These are phyloP conservation scores for Penicillium riverlandense DNA, from an alignment of 495 filamentous ascomycete species.

Conservation along the genomic window DNA sequence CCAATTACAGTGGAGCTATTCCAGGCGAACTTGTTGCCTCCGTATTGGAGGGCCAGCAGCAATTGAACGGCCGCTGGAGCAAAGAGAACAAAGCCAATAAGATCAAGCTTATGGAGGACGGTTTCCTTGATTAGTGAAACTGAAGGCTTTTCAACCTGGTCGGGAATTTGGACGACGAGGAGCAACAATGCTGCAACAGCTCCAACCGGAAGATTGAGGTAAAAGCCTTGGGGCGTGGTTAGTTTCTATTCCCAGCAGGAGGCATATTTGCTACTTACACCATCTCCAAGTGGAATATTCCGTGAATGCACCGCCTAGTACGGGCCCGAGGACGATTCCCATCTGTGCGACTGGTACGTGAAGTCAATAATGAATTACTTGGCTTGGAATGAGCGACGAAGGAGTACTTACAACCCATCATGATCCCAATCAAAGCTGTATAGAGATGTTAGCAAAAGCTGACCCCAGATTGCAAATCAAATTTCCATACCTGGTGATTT, in stretches of 20 bases:
- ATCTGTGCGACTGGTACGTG: slow-evolving; percentile 20
- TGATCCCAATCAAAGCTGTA: slow-evolving; percentile 22
- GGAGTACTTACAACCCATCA: slow-evolving; percentile 27
- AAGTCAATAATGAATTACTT: slow-evolving; percentile 1
- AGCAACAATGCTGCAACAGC: slow-evolving; percentile 37
- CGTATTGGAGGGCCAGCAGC: slow-evolving; percentile 44
- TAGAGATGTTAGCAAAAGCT: slow-evolving; percentile 5
- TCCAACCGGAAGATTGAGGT: slow-evolving; percentile 58
- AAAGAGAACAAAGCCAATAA: slow-evolving; percentile 38
- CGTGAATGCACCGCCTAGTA: slow-evolving; percentile 54
- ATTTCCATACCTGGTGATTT: slow-evolving; percentile 30
- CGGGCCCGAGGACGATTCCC: slow-evolving; percentile 39
- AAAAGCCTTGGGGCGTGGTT: slow-evolving; percentile 44
- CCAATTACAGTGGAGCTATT: slow-evolving; percentile 37
- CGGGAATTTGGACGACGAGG: slow-evolving; percentile 43
- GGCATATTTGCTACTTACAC: slow-evolving; percentile 29
- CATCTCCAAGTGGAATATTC: slow-evolving; percentile 46
- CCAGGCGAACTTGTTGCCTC: slow-evolving; percentile 36
- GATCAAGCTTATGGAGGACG: slow-evolving; percentile 29
- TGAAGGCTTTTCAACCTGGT: slow-evolving; percentile 31
- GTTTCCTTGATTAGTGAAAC: slow-evolving; percentile 16
- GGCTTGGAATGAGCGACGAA: not conserved
- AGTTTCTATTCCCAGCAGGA: not conserved
- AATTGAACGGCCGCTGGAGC: slow-evolving; percentile 38
- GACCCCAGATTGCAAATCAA: not conserved